Percentiles rank a stretch among this genome's conserved stretches.
These are phyloP conservation scores for Phialemoniopsis sp. DNA, from an alignment of 2,329 filamentous ascomycete genomes.

Conservation along the genomic window DNA sequence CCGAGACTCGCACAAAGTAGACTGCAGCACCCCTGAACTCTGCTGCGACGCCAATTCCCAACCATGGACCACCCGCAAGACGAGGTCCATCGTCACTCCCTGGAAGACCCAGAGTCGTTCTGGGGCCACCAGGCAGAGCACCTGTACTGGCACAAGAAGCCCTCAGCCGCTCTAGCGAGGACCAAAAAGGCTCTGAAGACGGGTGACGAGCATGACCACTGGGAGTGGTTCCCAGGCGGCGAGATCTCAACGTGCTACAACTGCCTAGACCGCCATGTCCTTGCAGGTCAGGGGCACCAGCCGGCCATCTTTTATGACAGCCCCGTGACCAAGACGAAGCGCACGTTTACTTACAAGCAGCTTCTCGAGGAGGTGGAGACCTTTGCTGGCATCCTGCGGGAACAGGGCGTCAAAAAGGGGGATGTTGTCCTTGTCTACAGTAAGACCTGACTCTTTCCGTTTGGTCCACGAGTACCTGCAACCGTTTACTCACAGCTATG, in stretches of 20 bases:
- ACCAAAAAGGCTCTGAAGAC: conserved; percentile 56
- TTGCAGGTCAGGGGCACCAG: conserved; percentile 66
- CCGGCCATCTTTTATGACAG: conserved; percentile 85
- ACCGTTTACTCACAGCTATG: background rate
- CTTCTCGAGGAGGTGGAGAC: conserved; percentile 77
- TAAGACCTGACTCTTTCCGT: no score
- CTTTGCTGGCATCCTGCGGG: conserved; percentile 75
- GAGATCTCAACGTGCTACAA: conserved; percentile 92
- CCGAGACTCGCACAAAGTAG: no score
- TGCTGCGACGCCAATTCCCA: no score
- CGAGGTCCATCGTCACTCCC: conserved; percentile 49
- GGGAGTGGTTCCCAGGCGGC: conserved; percentile 88
- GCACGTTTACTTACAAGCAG: conserved; percentile 69
- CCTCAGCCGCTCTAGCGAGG: conserved; percentile 55
- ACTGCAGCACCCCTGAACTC: no score
- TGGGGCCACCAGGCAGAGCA: conserved; percentile 72
- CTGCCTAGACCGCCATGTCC: conserved; percentile 85
- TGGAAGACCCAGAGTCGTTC: conserved; percentile 67
- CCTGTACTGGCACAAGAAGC: conserved; percentile 77
- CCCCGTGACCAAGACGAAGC: conserved; percentile 71
- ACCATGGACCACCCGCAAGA: conserved; percentile 41
- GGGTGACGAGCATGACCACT: conserved; percentile 66
- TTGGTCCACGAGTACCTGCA: conserved; percentile 6
- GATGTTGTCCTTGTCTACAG: conserved; percentile 90
- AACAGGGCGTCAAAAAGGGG: conserved; percentile 77